Base-by-base conservation (phyloP, 2,329 filamentous ascomycete species). In the Domatiomyces catenatus region DNA sequence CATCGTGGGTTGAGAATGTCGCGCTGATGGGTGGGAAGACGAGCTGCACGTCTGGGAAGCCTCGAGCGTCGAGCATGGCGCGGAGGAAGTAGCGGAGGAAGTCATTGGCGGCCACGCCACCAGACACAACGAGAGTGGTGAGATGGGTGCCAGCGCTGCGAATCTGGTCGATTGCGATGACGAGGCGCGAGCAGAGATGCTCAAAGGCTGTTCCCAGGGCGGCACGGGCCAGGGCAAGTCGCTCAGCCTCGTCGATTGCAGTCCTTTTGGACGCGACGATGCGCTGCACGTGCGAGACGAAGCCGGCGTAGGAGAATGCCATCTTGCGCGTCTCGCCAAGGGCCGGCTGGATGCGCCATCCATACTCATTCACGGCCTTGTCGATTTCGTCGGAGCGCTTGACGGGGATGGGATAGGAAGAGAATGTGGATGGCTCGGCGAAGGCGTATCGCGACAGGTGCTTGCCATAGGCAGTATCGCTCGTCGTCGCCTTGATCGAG, bases 91-190 rank as follows among this genome's bases (percentile, higher is more conserved):
- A 75, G 64, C 81, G 77, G 43, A 98, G 71, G 64, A 84, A 95
- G 48, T 68, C 67, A 66, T 95, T 96, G 48, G 85, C 83, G 6
- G 90, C 92, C 5, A 98, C 92, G 20, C 92, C 92, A 26, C 92
- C 92, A 42, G 87, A 84, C 3, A 96, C 75, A 8, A 96, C 86
- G 3, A 96, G 69, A 0, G 82, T 82, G 7, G 69, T 66, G 6
- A 81, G 67, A 42, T 63, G 54, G 36, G 53, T 48, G 4, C 46
- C 48, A 6, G 63, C 55, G 1, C 58, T 52, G 10, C 60, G 57
- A 8, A 68, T 59, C 8, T 63, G 60, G 46, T 75, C 66, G n/a
- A 94, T 70, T 0, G 78, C 83, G 44, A 92, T 71, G 12, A 90
- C 64, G 1, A 92, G 74, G 8, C 90, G 77, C 56, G 80, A 83